Percentiles rank a stretch among this genome's conserved stretches.
Evolutionary conservation across 352 stramenopile genomes (phyloP).

Genomic region (Salisapilia sapeloensis): DNA sequence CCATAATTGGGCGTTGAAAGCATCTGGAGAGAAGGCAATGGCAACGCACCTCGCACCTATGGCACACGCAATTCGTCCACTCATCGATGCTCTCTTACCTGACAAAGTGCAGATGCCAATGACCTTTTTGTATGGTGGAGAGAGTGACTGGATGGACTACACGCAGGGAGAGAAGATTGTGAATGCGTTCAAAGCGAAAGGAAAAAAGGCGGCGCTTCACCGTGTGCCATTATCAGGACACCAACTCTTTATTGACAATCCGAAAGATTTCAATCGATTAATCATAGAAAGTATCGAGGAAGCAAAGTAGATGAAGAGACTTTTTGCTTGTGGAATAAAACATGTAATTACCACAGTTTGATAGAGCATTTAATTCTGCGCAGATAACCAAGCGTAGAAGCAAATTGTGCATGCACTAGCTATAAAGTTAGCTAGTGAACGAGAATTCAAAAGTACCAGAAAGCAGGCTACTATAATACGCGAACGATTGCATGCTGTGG

Average conservation of each 20-base stretch:
- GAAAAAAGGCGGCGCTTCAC: slow-evolving; percentile 22
- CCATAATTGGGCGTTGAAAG: slow-evolving; percentile 72
- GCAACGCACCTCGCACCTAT: slow-evolving; percentile 55
- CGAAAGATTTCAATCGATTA: slow-evolving; percentile 38
- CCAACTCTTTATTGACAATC: slow-evolving; percentile 76
- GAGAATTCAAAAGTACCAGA: no score
- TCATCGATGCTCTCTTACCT: slow-evolving; percentile 41
- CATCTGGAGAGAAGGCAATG: slow-evolving; percentile 56
- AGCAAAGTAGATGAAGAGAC: no score
- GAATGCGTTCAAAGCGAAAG: slow-evolving; percentile 18
- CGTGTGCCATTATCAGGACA: slow-evolving; percentile 47
- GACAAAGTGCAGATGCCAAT: slow-evolving; percentile 56
- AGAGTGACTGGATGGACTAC: slow-evolving; percentile 80
- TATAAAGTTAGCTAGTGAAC: no score
- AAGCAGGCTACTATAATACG: no score
- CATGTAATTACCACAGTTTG: no score
- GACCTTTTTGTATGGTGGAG: slow-evolving; percentile 66
- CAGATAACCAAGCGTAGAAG: no score
- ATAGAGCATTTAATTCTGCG: no score
- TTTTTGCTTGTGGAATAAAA: no score
- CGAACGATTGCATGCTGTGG: no score
- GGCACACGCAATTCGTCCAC: slow-evolving; percentile 38
- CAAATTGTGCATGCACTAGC: no score
- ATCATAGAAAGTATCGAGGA: slow-evolving; percentile 36
- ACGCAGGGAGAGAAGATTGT: slow-evolving; percentile 43